phyloP scores from a whole-genome alignment of 352 stramenopile genomes.

The Pythium apleroticum region DNA sequence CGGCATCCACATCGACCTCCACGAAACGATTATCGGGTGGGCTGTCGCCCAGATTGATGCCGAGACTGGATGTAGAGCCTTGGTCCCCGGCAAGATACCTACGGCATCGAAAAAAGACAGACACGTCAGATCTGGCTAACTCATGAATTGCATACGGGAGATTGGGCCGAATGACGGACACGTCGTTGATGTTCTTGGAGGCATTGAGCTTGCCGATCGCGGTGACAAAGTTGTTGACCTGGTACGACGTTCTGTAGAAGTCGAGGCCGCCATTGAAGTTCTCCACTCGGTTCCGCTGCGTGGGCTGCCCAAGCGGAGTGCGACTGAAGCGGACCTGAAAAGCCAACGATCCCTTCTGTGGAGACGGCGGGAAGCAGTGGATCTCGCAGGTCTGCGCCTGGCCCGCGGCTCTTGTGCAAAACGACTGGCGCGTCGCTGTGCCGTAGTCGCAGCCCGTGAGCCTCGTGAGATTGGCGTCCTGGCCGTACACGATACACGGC shows the following conservation, averaged over 20 bases:
- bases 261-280: neutral
- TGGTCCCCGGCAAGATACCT: neutral
- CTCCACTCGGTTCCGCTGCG: neutral
- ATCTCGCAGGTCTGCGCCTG: conserved; percentile 2
- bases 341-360: neutral
- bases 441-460: conserved; percentile 1
- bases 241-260: neutral
- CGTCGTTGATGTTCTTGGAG: neutral
- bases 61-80: neutral
- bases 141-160: neutral
- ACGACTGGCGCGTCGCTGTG: neutral
- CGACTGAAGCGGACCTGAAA: neutral
- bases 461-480: neutral
- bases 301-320: neutral
- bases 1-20: neutral
- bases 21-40: neutral
- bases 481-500: conserved; percentile 1
- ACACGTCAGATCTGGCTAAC: neutral
- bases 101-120: neutral
- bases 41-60: neutral
- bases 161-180: neutral
- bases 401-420: neutral
- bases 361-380: conserved; percentile 1
- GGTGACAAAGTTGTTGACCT: neutral
- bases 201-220: conserved; percentile 1